Base-by-base conservation (phyloP, 306 rosid species). In the Abrus pulchellus region DNA sequence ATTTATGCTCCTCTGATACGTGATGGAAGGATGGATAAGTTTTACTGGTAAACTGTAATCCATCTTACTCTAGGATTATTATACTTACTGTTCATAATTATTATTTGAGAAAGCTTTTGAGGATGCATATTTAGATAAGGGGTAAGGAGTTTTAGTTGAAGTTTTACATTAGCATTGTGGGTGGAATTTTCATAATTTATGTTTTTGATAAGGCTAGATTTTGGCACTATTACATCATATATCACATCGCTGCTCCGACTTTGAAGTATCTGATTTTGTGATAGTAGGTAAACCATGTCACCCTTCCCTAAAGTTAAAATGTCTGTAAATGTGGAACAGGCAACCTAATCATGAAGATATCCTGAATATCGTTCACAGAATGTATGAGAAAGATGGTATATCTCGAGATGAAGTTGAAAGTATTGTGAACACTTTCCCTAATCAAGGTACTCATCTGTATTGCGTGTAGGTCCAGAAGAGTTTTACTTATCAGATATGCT, bases 1-100 rank as follows among this genome's bases (percentile, higher is more conserved):
- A 89, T 94, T 38, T 94, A 94, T 88, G 99, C 99, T 67, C 99
- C 99, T 60, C 78, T 94, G 84, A 90, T 94, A 77, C 99, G 99
- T 2, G 99, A 93, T 84, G 99, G 99, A 87, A 93, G 99, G 86
- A 94, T 94, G 99, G 97, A 94, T 27, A 94, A 94, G 83, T 94
- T 94, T 80, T 94, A 94, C 87, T 94, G 99, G 98, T 92, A 87
- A 66, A 82, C 62, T 64, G 57, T 78, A 52, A 28, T 56, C 68
- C 76, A 2, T 66, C 75, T 69, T 74, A 43, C 72, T 61, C 32
- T 64, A 69, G 44, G 27, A 40, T 71, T 77, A 30, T 66, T 60
- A 20, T 75, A 2, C 69, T 59, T 76, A 65, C 47, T 66, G 29
- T 79, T 61, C 74, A 40, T 41, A 61, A 48, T 41, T 75, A 59